Conservation (phyloP, 352 stramenopile genomes). For the Pythium plurisporium region DNA sequence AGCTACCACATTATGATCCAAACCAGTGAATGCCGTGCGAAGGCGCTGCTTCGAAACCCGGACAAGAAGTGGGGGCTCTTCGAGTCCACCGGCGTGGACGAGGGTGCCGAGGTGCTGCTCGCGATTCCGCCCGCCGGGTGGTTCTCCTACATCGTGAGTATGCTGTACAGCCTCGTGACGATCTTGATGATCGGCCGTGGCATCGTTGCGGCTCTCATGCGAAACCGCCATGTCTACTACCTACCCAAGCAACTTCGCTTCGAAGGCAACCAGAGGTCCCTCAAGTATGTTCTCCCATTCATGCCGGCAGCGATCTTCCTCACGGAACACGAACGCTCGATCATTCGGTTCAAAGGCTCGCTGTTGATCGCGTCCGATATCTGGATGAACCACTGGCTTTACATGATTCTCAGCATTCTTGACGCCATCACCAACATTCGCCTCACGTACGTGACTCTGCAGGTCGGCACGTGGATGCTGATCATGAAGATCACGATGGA, state of each 20-base stretch:
- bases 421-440: conserved; percentile 11
- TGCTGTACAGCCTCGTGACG: too few relatives aligned
- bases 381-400: conserved; percentile 28
- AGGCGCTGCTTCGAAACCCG: background rate
- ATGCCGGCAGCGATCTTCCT: conserved; percentile 2
- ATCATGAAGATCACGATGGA: conserved; percentile 10
- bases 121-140: conserved; percentile 4
- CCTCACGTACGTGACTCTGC: conserved; percentile 7
- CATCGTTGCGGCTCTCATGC: conserved; percentile 13
- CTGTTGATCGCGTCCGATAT: conserved; percentile 17
- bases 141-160: too few relatives aligned
- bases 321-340: too few relatives aligned
- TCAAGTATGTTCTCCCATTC: conserved; percentile 2
- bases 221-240: conserved; percentile 6
- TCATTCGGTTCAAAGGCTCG: conserved; percentile 1
- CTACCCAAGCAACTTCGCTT: conserved; percentile 3
- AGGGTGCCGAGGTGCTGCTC: conserved; percentile 9
- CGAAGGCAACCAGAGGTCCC: background rate
- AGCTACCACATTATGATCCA: conserved; percentile 32
- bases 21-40: conserved; percentile 19
- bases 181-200: conserved; percentile 22
- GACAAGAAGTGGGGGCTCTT: conserved; percentile 14
- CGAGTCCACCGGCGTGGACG: conserved; percentile 2
- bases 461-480: conserved; percentile 23
- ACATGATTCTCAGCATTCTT: conserved; percentile 21